Percentiles rank a stretch among this genome's conserved stretches.
Evolutionary conservation across 2,329 filamentous ascomycete genomes (phyloP).

Genomic region (Penicillium sp.): DNA sequence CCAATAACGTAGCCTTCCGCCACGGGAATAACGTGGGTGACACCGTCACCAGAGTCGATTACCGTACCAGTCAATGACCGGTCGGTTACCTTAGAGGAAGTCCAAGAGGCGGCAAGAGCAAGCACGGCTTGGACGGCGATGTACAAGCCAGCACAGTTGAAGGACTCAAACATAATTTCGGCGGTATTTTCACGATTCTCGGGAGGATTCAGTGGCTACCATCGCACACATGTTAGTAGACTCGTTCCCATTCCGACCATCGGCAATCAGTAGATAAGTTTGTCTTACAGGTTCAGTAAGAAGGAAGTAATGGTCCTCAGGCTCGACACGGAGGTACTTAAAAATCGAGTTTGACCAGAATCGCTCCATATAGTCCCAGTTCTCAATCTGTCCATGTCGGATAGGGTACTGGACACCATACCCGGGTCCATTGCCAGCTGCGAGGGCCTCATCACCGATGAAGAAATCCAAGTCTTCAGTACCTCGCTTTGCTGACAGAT

Average conservation of each 20-base stretch:
- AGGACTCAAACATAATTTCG: conserved; percentile 99
- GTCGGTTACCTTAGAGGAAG: conserved; percentile 94
- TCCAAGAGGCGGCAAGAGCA: conserved; percentile 95
- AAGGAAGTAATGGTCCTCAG: conserved; percentile 97
- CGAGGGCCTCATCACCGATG: conserved; percentile 92
- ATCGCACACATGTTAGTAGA: conserved; percentile 7
- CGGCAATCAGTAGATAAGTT: conserved; percentile 1
- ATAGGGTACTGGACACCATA: conserved; percentile 98
- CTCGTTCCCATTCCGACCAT: conserved; percentile 3
- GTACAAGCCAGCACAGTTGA: conserved; percentile 98
- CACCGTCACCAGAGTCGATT: conserved; percentile 97
- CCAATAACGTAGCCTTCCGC: conserved; percentile 98
- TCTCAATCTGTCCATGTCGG: conserved; percentile 95
- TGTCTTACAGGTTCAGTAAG: conserved; percentile 82
- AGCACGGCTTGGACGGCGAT: conserved; percentile 97
- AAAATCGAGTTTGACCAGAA: conserved; percentile 99
- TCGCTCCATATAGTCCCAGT: conserved; percentile 99
- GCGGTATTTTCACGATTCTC: conserved; percentile 99
- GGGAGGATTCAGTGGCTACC: conserved; percentile 86
- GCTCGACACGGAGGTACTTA: conserved; percentile 96
- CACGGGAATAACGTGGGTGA: conserved; percentile 97
- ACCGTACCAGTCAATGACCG: conserved; percentile 94
- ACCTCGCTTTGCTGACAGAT: conserved; percentile 85
- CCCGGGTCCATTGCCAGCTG: conserved; percentile 76
- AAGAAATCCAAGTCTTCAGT: conserved; percentile 98